These are phyloP conservation scores for Torulaspora globosa DNA, from an alignment of 1,139 yeast genomes.

Conservation along the genomic window DNA sequence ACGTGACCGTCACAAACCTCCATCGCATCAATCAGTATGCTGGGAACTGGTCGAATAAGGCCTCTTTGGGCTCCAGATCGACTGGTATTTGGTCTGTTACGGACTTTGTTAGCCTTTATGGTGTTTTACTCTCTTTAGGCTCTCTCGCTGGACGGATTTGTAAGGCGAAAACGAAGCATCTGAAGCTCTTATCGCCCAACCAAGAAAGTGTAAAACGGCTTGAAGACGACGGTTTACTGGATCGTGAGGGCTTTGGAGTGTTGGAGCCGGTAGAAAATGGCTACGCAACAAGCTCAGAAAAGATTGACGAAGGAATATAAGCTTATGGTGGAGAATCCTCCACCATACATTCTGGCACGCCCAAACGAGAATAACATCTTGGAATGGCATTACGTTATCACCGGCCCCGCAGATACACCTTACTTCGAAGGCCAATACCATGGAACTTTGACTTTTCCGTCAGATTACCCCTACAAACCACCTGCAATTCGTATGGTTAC, in stretches of 20 bases:
- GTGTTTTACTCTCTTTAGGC: neutral
- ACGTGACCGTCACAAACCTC: conserved; percentile 8
- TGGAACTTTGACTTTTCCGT: conserved; percentile 78
- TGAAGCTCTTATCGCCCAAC: neutral
- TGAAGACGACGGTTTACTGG: neutral
- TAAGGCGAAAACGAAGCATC: neutral
- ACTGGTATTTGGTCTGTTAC: neutral
- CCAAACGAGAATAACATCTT: conserved; percentile 77
- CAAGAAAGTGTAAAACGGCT: neutral
- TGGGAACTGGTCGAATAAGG: too few relatives aligned
- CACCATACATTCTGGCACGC: conserved; percentile 76
- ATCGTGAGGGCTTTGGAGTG: neutral
- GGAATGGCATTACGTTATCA: conserved; percentile 48
- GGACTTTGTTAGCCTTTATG: neutral
- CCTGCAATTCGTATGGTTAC: conserved; percentile 88
- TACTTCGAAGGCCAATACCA: conserved; percentile 86
- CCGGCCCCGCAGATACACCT: conserved; percentile 85
- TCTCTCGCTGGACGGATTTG: neutral
- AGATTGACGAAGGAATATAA: conserved; percentile 74
- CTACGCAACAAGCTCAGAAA: conserved; percentile 47
- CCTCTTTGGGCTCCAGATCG: neutral
- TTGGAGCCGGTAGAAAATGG: conserved; percentile 38
- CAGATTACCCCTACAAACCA: conserved; percentile 88
- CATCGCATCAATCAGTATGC: too few relatives aligned
- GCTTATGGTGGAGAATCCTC: conserved; percentile 66